These are phyloP conservation scores for Austroboletus olivaceoglutinosus DNA, from an alignment of 1,284 basidiomycete genomes.

Conservation along the genomic window DNA sequence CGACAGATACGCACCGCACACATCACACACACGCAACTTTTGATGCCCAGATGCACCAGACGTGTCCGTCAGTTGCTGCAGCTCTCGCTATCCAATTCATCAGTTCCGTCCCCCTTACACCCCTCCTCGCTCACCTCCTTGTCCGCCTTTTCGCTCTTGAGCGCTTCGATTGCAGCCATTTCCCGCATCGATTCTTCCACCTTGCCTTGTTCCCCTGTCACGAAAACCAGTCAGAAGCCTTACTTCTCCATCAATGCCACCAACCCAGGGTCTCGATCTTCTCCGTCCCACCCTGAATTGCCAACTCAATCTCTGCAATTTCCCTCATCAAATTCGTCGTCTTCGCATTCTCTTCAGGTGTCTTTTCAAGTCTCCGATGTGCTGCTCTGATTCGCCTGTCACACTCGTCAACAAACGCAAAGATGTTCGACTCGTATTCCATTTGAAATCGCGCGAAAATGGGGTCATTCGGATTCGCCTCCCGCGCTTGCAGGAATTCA, in stretches of 20 bases:
- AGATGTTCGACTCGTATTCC: constrained; percentile 95
- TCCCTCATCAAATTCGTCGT: constrained; percentile 99
- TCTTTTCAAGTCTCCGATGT: constrained; percentile 96
- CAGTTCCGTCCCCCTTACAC: background rate
- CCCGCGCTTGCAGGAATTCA: constrained; percentile 81
- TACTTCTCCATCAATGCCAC: constrained; percentile 26
- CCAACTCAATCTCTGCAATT: constrained; percentile 98
- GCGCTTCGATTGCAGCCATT: constrained; percentile 94
- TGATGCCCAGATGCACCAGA: constrained; percentile 99
- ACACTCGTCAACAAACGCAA: constrained; percentile 96
- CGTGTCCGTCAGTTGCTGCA: constrained; percentile 96
- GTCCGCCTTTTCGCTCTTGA: constrained; percentile 94
- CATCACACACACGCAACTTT: constrained; percentile 98
- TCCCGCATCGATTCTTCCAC: constrained; percentile 98
- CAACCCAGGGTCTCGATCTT: constrained; percentile 94
- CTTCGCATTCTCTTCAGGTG: constrained; percentile 98
- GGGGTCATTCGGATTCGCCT: constrained; percentile 73
- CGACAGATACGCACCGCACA: constrained; percentile 97
- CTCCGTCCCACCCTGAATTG: constrained; percentile 96
- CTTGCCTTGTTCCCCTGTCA: constrained; percentile 88
- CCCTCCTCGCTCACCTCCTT: constrained; percentile 71
- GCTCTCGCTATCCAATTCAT: constrained; percentile 64
- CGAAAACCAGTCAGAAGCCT: constrained; percentile 13
- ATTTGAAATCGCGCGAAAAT: constrained; percentile 83
- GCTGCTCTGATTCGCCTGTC: constrained; percentile 94